Evolutionary conservation across 2,329 filamentous ascomycete genomes (phyloP).

Genomic region (Lecanicillium sp.): DNA sequence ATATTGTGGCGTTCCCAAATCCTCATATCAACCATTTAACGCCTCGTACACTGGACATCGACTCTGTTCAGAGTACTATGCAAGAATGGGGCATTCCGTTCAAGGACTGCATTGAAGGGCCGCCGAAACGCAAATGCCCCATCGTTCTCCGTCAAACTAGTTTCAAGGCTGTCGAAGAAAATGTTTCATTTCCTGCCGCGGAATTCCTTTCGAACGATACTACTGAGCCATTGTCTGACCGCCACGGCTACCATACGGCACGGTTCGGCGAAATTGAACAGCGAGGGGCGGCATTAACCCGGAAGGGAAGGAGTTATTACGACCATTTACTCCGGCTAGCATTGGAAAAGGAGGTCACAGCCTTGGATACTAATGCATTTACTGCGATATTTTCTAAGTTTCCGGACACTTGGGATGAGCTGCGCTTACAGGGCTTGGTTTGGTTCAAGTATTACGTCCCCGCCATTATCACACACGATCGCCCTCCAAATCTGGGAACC

Average conservation of each 20-base stretch:
- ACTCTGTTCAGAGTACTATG: slow-evolving; percentile 36
- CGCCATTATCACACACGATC: no score
- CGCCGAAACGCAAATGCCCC: slow-evolving; percentile 32
- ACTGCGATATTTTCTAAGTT: slow-evolving; percentile 27
- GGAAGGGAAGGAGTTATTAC: slow-evolving; percentile 35
- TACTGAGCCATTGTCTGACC: slow-evolving; percentile 12
- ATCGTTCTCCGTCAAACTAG: slow-evolving; percentile 47
- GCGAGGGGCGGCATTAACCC: slow-evolving; percentile 41
- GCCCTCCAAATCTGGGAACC: no score
- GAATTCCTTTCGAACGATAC: no score
- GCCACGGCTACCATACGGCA: slow-evolving; percentile 39
- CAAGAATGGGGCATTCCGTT: slow-evolving; percentile 27
- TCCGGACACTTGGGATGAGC: slow-evolving; percentile 32
- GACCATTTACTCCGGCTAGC: slow-evolving; percentile 36
- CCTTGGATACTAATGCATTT: no score
- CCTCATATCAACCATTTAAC: slow-evolving; percentile 48
- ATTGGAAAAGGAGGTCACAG: no score
- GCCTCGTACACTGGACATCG: slow-evolving; percentile 41
- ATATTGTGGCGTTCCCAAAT: slow-evolving; percentile 33
- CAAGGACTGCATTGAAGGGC: slow-evolving; percentile 45
- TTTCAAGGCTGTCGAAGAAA: slow-evolving; percentile 42
- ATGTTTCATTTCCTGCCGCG: slow-evolving; percentile 30
- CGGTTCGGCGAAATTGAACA: slow-evolving; percentile 48
- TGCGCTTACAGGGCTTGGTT: slow-evolving; percentile 27
- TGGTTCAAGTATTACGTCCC: slow-evolving; percentile 33